Percentiles rank a stretch among this genome's conserved stretches.
These are phyloP conservation scores for Lycium barbarum DNA, from an alignment of 257 asterid species.

Conservation along the genomic window DNA sequence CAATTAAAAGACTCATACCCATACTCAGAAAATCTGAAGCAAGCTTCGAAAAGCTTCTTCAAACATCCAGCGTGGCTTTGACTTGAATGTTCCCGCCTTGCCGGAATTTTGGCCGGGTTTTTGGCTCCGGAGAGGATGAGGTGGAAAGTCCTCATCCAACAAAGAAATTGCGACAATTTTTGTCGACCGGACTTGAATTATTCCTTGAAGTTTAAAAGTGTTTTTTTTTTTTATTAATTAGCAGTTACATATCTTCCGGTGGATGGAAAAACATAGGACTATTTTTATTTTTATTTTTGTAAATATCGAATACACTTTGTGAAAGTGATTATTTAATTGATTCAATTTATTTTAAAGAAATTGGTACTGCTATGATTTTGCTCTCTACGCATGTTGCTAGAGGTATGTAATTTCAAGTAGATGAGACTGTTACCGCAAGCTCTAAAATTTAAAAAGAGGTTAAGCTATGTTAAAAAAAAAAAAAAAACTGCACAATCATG, in stretches of 20 bases:
- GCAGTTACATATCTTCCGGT: too few species aligned
- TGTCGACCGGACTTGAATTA: slow-evolving; percentile 33
- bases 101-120: slow-evolving; percentile 48
- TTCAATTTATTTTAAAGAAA: too few species aligned
- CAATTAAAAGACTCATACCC: too few species aligned
- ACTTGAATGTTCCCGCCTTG: slow-evolving; percentile 68
- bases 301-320: not conserved
- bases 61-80: slow-evolving; percentile 46
- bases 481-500: too few species aligned
- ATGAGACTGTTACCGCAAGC: too few species aligned
- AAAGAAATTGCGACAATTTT: slow-evolving; percentile 48
- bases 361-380: not conserved
- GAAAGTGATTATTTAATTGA: not conserved
- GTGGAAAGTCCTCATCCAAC: slow-evolving; percentile 77
- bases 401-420: too few species aligned
- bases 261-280: too few species aligned
- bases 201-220: not conserved
- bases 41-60: too few species aligned
- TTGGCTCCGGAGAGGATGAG: slow-evolving; percentile 50
- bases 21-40: too few species aligned
- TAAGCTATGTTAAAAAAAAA: not conserved
- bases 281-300: not conserved
- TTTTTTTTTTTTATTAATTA: too few species aligned
- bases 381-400: not conserved
- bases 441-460: too few species aligned